Evolutionary conservation across 306 rosid species (phyloP), one percentile per base, ranked within the genome.

Genomic region (Trifolium pratense): DNA sequence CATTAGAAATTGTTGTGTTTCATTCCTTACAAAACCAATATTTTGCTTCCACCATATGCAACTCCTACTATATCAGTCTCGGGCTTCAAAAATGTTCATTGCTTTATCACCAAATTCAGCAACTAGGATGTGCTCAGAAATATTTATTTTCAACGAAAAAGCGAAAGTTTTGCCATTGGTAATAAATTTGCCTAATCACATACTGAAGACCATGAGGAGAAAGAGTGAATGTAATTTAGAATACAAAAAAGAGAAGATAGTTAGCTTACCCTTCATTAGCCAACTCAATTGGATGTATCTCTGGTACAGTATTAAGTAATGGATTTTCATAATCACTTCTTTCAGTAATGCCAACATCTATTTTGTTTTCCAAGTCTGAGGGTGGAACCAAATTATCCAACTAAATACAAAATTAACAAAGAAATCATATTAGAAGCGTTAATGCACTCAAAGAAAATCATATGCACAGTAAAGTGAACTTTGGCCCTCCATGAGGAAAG

Each of bases 211-310:
- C 37, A 17, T 9, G 18, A n/a, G 43, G 71, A 46, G 74, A 74
- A 51, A 69, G 75, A 34, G 66, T 14, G 39, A 43, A 64, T 3
- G 59, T 64, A 48, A 57, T 39, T 46, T 76, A 71, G 23, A 46
- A 77, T 73, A 60, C 17, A 52, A 32, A 66, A 48, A 36, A 77
- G 37, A 68, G 42, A 61, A 81, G 75, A 31, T 36, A 46, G 53
- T 66, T 48, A 36, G 82, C 78, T 31, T 87, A 91, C 97, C 83
- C 78, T 15, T 56, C 15, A 25, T 51, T 23, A 73, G 70, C 60
- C 31, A 18, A 52, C 73, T 78, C 82, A 78, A 40, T 73, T 70
- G 82, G 55, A 70, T 73, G 66, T 16, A 74, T 49, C 68, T 84
- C 83, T 65, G 73, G 79, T 9, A 52, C 43, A 62, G 37, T 39